phyloP scores from a whole-genome alignment of 1,139 yeast genomes.

The Nakaseomyces glabratus region DNA sequence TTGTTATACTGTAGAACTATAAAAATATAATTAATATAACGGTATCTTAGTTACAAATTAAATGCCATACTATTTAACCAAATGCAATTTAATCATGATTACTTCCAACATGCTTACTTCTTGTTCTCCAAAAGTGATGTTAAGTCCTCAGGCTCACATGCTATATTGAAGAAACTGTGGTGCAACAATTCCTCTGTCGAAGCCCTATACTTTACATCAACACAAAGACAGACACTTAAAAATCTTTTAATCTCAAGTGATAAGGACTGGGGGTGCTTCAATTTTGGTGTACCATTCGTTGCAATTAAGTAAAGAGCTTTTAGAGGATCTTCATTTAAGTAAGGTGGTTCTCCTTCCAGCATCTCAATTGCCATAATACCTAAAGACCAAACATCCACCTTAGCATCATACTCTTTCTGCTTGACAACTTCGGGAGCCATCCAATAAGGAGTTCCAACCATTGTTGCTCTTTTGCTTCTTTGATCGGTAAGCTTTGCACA shows the following conservation, averaged over 20 bases:
- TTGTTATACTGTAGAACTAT: background rate
- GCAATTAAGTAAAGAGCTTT: conserved; percentile 83
- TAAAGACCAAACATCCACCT: conserved; percentile 92
- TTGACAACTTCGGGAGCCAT: conserved; percentile 98
- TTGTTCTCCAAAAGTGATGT: conserved; percentile 69
- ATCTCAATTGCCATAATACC: conserved; percentile 97
- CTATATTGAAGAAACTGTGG: conserved; percentile 65
- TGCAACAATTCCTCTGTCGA: conserved; percentile 73
- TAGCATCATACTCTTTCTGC: conserved; percentile 88
- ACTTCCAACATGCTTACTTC: conserved; percentile 14
- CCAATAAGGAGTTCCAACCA: conserved; percentile 99
- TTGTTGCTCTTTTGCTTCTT: conserved; percentile 84
- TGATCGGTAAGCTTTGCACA: conserved; percentile 91
- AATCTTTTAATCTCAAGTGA: conserved; percentile 74
- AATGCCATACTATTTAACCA: background rate
- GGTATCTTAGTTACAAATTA: background rate
- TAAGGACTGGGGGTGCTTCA: conserved; percentile 72
- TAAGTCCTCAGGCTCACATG: conserved; percentile 61
- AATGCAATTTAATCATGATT: conserved; percentile 4
- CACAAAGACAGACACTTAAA: conserved; percentile 82
- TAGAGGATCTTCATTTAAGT: conserved; percentile 85
- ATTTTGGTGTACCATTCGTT: conserved; percentile 89
- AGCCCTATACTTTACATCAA: conserved; percentile 83
- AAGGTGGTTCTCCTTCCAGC: conserved; percentile 97
- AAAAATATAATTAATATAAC: background rate